phyloP scores from a whole-genome alignment of 2,329 filamentous ascomycete genomes.

The Sporothrix schenckii region DNA sequence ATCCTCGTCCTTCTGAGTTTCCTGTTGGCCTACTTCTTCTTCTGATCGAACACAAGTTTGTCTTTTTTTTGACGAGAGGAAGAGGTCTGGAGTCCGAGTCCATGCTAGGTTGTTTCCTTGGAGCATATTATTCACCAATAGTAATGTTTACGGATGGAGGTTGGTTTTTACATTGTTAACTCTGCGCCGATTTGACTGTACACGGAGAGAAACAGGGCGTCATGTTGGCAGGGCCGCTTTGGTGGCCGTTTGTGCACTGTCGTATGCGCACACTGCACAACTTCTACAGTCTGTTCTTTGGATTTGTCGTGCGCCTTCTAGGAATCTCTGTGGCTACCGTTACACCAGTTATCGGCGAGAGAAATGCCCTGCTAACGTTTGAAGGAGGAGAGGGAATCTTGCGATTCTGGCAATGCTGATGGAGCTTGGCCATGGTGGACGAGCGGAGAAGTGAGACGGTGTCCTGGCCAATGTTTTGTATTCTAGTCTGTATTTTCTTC shows the following conservation, averaged over 20 bases:
- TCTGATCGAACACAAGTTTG: slow-evolving; percentile 57
- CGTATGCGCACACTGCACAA: background rate
- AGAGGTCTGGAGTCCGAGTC: background rate
- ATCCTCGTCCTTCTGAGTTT: slow-evolving; percentile 86
- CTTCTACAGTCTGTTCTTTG: slow-evolving; percentile 5
- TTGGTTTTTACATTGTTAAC: background rate
- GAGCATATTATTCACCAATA: slow-evolving; percentile 10
- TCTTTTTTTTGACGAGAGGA: background rate
- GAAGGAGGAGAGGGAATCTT: background rate
- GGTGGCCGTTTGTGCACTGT: background rate
- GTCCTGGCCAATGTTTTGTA: slow-evolving; percentile 26
- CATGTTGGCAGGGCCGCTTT: background rate
- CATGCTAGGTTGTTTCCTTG: background rate
- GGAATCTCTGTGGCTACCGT: background rate
- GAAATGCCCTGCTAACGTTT: background rate
- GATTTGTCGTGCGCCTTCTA: background rate
- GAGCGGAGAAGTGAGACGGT: background rate
- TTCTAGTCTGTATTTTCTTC: slow-evolving; percentile 28
- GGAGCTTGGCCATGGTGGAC: background rate
- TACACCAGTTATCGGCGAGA: background rate
- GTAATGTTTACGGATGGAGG: slow-evolving; percentile 3
- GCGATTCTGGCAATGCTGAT: background rate
- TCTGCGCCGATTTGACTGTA: background rate
- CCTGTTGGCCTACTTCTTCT: slow-evolving; percentile 93
- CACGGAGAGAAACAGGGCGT: background rate